Base-by-base conservation (phyloP, 1,284 basidiomycete genomes). In the Agaricales sp. region DNA sequence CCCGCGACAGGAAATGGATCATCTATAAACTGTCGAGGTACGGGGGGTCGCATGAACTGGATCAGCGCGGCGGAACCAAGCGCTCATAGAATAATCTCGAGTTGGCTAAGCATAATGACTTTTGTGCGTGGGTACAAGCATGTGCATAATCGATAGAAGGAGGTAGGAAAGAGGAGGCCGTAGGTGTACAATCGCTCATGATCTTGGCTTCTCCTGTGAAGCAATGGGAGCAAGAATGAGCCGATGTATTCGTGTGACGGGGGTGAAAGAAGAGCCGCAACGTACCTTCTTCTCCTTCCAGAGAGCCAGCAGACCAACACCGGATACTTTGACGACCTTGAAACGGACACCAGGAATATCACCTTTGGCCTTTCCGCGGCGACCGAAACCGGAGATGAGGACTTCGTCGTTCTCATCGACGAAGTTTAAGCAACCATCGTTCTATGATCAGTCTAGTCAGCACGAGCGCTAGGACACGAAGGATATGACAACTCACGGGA, bases 391-490 rank as follows among this genome's bases (percentile, higher is more conserved):
- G 57, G 93, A 96, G 71, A 99, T 98, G 64, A 98, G 88, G 56
- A 99, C 94, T 74, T 97, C 94, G 73, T 98, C 95, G 80, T 98
- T 97, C 82, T 98, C 95, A 64, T 97, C 94, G 64, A 91, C 84
- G 66, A 95, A 96, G 86, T 97, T 97, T 60, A 98, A 75, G 78
- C 94, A 97, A 81, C 96, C 96, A 68, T 99, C 96, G 71, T 98
- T 98, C 87, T 90, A 60, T 24, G 37, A 16, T n/a, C n/a, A n/a
- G n/a, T n/a, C n/a, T n/a, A n/a, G n/a, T n/a, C n/a, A n/a, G n/a
- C n/a, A n/a, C n/a, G n/a, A n/a, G n/a, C n/a, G 52, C 38, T 43
- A 54, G 62, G 59, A 21, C 61, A 59, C 18, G 19, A 8, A 35
- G 48, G 50, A 37, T 23, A 35, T 12, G 6, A 19, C 23, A 12